Base-by-base conservation (phyloP, 2,329 filamentous ascomycete genomes). In the Curvularia spicifera region DNA sequence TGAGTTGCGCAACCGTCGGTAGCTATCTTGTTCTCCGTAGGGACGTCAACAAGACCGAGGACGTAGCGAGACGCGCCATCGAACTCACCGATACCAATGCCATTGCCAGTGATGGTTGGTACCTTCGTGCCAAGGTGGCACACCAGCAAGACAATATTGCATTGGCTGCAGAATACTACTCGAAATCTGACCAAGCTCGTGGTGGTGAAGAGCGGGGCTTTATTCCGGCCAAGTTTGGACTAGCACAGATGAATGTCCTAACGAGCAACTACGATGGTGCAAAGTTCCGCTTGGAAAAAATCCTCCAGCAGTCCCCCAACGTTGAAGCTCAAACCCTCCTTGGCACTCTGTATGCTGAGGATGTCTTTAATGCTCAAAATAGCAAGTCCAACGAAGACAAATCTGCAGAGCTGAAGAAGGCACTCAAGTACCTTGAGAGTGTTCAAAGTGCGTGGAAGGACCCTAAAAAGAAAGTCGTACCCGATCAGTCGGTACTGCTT, bases 91-190 rank as follows among this genome's bases (percentile, higher is more conserved):
- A 99, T 73, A 91, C 98, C 67, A 97, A 97, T 75, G 91, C 93
- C 3, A 92, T 98, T 75, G 94, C 94, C 24, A 97, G 94, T 78
- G 96, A 99, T 74, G 96, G 95, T 35, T 98, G 94, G 93, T 99
- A 97, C 78, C 80, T 98, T 8, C 85, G 98, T 40, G 95, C 93
- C 28, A 85, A 93, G 60, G 97, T 96, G 75, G 91, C 94, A 63
- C 95, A 99, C 73, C 91, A 92, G 66, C 85, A 87, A 57, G 89
- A 90, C 42, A 88, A 97, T 57, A 78, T 86, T 6, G 83, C 89
- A 20, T 89, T 87, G 56, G 94, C 95, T 1, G 87, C 85, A 20
- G 91, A 97, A 70, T 96, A 89, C 76, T 99, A 99, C 78, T 87
- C 88, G 54, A 89, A 91, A 66, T 91, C 96, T 1, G 95, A 99